These are phyloP conservation scores for Saitozyma podzolica DNA, from an alignment of 768 basidiomycete species.

Conservation along the genomic window DNA sequence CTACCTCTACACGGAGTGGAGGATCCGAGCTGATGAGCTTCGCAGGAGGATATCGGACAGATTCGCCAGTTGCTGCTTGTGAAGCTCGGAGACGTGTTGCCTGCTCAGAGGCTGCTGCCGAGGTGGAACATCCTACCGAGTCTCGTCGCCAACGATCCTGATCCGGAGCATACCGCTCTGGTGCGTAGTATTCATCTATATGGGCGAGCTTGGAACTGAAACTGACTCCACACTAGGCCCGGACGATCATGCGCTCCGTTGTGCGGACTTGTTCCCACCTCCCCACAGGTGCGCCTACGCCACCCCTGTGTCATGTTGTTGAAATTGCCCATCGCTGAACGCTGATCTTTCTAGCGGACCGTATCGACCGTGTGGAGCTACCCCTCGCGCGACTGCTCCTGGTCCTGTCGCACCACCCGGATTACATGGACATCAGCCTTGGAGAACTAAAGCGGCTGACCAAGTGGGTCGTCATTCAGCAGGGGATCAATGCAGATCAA, in stretches of 20 bases:
- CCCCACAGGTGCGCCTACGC: constrained; percentile 11
- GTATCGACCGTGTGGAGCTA: constrained; percentile 71
- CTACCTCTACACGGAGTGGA: background rate
- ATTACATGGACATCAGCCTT: constrained; percentile 53
- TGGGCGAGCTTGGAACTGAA: background rate
- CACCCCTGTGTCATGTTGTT: background rate
- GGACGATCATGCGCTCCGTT: constrained; percentile 15
- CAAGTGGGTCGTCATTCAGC: constrained; percentile 60
- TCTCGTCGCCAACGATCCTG: constrained; percentile 87
- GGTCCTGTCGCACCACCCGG: constrained; percentile 89
- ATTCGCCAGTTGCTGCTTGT: constrained; percentile 76
- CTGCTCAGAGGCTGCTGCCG: constrained; percentile 64
- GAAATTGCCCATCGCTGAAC: background rate
- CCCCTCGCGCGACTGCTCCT: constrained; percentile 84
- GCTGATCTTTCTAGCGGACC: constrained; percentile 40
- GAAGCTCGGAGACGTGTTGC: constrained; percentile 70
- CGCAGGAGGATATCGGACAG: constrained; percentile 81
- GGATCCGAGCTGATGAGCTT: background rate
- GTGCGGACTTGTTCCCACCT: constrained; percentile 8
- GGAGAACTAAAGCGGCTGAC: constrained; percentile 75
- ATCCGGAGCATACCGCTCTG: constrained; percentile 69
- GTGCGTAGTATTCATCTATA: constrained; percentile 54
- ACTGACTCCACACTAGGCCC: constrained; percentile 15
- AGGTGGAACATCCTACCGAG: constrained; percentile 83
- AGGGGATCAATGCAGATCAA: background rate